Evolutionary conservation across 2,329 filamentous ascomycete species (phyloP), one percentile per base, ranked within the genome.

Genomic region (Bipolaris zeicola): DNA sequence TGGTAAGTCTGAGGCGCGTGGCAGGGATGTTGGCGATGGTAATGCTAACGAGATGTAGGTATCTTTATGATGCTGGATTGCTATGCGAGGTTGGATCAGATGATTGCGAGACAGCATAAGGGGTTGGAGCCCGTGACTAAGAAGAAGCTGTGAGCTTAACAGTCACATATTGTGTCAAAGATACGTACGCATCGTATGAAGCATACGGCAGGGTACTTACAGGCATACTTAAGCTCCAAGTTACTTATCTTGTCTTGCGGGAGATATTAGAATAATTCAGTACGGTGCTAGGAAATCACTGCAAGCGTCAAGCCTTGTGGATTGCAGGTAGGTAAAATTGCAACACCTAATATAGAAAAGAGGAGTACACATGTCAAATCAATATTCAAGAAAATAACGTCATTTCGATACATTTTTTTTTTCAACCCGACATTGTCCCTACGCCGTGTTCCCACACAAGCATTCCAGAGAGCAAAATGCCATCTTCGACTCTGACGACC

Each of bases 11-110:
- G 13, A 47, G 18, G n/a, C 36, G 10, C 14, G 20, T 46, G 51
- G n/a, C n/a, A 37, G 20, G 16, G 16, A 5, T 26, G 42, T 10
- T n/a, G 10, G 3, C 6, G 7, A 31, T 26, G 10, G 34, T 7
- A 10, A 42, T 6, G 45, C 56, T 58, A 24, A 51, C 22, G 8
- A 18, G 10, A 34, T 14, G 5, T 55, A 70, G 70, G 62, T 22
- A 52, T 75, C 0, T 75, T 76, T 16, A 76, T 76, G 74, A 66
- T 60, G n/a, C 42, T 75, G 13, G 74, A 76, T 58, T 70, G 68
- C 42, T 76, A 72, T 61, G 65, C 66, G 13, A 61, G 74, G 47
- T 50, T 76, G 16, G 69, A 74, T 60, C 64, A 58, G 51, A 64
- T 67, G 52, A 59, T 75, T 53, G 59, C 61, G 14, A 60, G 58